A percentile compares a stretch with the other conserved stretches of the same genome.
phyloP scores from a whole-genome alignment of 805 yeast genomes.

The Candida golubevii region DNA sequence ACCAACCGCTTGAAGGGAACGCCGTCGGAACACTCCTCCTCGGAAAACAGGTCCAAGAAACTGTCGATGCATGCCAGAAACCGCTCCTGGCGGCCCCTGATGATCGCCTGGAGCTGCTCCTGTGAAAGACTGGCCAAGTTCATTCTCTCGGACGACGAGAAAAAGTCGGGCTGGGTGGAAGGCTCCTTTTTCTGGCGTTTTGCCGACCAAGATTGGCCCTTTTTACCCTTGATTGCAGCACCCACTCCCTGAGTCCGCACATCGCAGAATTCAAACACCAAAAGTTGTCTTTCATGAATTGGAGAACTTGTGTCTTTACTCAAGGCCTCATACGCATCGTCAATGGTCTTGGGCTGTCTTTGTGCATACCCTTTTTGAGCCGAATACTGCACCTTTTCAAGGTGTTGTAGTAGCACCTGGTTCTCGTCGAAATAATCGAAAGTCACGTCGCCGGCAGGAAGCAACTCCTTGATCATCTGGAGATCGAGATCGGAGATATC shows the following conservation, averaged over 20 bases:
- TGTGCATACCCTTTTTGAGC: conserved; percentile 34
- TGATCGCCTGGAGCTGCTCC: conserved; percentile 56
- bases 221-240: conserved; percentile 23
- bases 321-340: conserved; percentile 56
- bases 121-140: conserved; percentile 48
- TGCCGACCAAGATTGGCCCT: not conserved
- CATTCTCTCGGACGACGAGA: conserved; percentile 37
- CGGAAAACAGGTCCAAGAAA: conserved; percentile 21
- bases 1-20: conserved; percentile 39
- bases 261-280: conserved; percentile 76
- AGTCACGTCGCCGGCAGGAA: conserved; percentile 67
- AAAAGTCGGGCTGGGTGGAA: conserved; percentile 17
- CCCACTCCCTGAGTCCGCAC: conserved; percentile 51
- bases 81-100: conserved; percentile 50
- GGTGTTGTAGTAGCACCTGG: conserved; percentile 45
- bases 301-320: conserved; percentile 46
- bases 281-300: conserved; percentile 46
- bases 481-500: conserved; percentile 48
- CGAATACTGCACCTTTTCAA: conserved; percentile 39
- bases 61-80: conserved; percentile 31
- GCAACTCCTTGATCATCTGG: conserved; percentile 54
- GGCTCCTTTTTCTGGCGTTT: conserved; percentile 5
- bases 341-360: conserved; percentile 26
- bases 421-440: conserved; percentile 74
- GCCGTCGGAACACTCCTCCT: conserved; percentile 25